phyloP scores from a whole-genome alignment of 495 filamentous ascomycete genomes.

The Xylaria telfairii region DNA sequence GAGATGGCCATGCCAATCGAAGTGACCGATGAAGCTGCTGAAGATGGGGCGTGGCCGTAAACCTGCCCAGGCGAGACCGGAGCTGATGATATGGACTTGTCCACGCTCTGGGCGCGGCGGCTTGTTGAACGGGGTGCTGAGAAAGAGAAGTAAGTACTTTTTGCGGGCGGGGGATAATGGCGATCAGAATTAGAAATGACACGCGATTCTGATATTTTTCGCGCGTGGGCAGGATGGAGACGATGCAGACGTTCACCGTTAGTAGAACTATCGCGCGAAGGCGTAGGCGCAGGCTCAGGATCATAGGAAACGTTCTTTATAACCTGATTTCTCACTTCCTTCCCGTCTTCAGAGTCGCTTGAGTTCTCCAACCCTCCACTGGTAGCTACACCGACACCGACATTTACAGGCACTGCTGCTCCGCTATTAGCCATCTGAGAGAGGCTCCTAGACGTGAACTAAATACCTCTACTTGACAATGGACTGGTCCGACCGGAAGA shows the following conservation, averaged over 20 bases:
- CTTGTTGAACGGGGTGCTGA: slow-evolving; percentile 33
- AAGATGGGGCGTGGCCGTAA: slow-evolving; percentile 26
- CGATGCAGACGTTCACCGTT: slow-evolving; percentile 25
- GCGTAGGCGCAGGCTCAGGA: slow-evolving; percentile 16
- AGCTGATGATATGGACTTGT: slow-evolving; percentile 15
- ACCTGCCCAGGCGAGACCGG: slow-evolving; percentile 12
- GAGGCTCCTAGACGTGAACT: slow-evolving; percentile 26
- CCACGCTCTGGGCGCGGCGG: slow-evolving; percentile 25
- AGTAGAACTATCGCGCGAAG: slow-evolving; percentile 22
- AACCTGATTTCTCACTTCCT: slow-evolving; percentile 25
- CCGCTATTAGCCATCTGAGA: slow-evolving; percentile 27
- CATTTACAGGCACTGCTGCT: slow-evolving; percentile 27
- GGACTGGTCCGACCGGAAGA: slow-evolving; percentile 28
- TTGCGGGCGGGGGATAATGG: slow-evolving; percentile 35
- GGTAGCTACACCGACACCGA: slow-evolving; percentile 20
- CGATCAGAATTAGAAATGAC: slow-evolving; percentile 26
- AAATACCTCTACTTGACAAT: slow-evolving; percentile 30
- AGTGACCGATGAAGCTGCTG: slow-evolving; percentile 28
- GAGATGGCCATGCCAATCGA: slow-evolving; percentile 41
- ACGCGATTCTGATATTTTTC: slow-evolving; percentile 25
- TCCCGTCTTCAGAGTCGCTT: slow-evolving; percentile 30
- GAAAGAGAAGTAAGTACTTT: slow-evolving; percentile 41
- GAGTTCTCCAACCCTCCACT: slow-evolving; percentile 25
- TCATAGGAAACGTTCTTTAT: slow-evolving; percentile 19
- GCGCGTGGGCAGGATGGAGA: slow-evolving; percentile 28